phyloP scores from a whole-genome alignment of 1,284 basidiomycete genomes.

The Pulchroboletus neoregius region DNA sequence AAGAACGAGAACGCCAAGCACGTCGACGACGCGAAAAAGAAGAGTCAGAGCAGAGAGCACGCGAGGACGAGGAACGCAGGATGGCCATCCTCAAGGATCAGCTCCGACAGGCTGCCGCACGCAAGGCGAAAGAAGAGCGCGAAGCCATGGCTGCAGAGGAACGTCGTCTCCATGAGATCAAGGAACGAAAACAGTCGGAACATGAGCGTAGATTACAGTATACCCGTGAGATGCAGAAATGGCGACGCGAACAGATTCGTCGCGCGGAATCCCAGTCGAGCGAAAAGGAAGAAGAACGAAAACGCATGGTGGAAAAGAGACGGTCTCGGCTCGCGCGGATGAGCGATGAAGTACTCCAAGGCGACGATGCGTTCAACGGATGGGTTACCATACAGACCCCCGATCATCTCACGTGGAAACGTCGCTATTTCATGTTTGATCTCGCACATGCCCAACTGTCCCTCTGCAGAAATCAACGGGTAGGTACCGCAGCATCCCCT shows the following conservation, averaged over 20 bases:
- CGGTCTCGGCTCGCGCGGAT: constrained; percentile 43
- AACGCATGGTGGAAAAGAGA: constrained; percentile 43
- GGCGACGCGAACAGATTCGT: constrained; percentile 50
- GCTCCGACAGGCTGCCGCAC: constrained; percentile 44
- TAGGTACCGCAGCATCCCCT: constrained; percentile 22
- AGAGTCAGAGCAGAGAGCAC: constrained; percentile 41
- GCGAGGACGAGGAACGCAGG: constrained; percentile 48
- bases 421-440: constrained; percentile 61
- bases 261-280: constrained; percentile 44
- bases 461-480: constrained; percentile 56
- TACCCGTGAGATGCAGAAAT: constrained; percentile 50
- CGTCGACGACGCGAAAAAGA: constrained; percentile 46
- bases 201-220: constrained; percentile 51
- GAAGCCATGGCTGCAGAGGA: constrained; percentile 53
- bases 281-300: constrained; percentile 43
- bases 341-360: constrained; percentile 41
- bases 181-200: constrained; percentile 46
- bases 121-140: constrained; percentile 44
- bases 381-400: constrained; percentile 65
- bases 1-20: constrained; percentile 50
- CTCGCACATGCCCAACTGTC: constrained; percentile 40
- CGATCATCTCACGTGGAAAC: constrained; percentile 58
- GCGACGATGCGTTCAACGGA: constrained; percentile 46
- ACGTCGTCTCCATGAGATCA: constrained; percentile 40
- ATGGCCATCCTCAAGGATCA: constrained; percentile 47